Evolutionary conservation across 2,329 filamentous ascomycete species (phyloP), one percentile per base, ranked within the genome.

Genomic region (Trichoderma arundinaceum): DNA sequence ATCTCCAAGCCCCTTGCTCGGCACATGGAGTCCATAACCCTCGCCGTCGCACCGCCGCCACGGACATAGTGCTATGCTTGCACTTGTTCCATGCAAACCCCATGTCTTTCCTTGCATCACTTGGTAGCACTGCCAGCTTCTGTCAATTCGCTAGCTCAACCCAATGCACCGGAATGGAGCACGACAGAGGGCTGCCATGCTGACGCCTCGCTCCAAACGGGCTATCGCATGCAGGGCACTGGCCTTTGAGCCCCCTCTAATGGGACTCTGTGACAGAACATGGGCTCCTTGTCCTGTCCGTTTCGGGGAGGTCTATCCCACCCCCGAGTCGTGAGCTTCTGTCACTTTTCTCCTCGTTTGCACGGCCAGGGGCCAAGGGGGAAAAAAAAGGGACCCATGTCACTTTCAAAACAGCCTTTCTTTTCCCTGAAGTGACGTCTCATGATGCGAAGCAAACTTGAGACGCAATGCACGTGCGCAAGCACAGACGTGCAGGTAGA

Each of bases 391-490:
- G 8, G 48, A 51, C 35, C 59, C 59, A 15, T 62, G 59, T 43
- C 38, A 15, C 22, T 52, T 53, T 17, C 41, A 19, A 62, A 53
- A 62, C 59, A 43, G 35, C 35, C 46, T 22, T 41, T 38, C 33
- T 61, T 19, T 43, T 19, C 48, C 35, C 46, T 38, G 46, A 52
- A 35, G 58, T 41, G 48, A n/a, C 22, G 22, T 52, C 59, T 52
- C 59, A 52, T 53, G 46, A 62, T 62, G 59, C 48, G 59, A 62
- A 62, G 59, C 59, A 62, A 38, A 53, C 59, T 15, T 62, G 59
- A 43, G 48, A 62, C 59, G n/a, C 48, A 19, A 52, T 52, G 59
- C 59, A 53, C 35, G 59, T 62, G 59, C 46, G 58, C 28, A 43
- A 44, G 28, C 46, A 39, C 46, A 17, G 38, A 51, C 38, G 41